Evolutionary conservation across 1,284 basidiomycete species (phyloP), one percentile per base, ranked within the genome.

Genomic region (Cryptococcus depauperatus): DNA sequence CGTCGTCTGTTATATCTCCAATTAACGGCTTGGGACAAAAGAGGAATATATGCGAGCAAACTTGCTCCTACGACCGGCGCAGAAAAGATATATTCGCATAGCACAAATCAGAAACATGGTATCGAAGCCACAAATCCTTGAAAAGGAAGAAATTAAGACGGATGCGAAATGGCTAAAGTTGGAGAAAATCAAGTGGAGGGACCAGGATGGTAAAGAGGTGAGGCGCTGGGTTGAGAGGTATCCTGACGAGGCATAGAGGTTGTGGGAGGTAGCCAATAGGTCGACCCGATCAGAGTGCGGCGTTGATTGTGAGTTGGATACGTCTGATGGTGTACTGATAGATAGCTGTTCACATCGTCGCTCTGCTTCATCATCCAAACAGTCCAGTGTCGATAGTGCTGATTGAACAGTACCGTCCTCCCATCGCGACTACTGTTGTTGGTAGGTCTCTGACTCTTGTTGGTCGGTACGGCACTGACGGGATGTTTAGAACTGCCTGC

Each of bases 371-470:
- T 77, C 16, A 88, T 81, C 69, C 81, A 73, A 26, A 66, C 72
- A 59, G 58, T 22, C 69, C 67, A 1, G 44, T 63, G 0, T 85
- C 82, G 0, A 90, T 86, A 2, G 78, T 93, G 45, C 76, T 95
- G 50, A 80, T 92, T 54, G 87, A 92, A 64, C 89, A 92, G 66
- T 92, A 82, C 67, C 79, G 88, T 25, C 85, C 88, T 0, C 85
- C 88, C 0, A 76, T 85, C 27, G 82, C 78, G 53, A 80, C 80
- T 47, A 77, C 77, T 49, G 77, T 85, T 47, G 76, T 91, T 46
- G 87, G 85, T 81, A 34, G 7, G 34, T 34, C 25, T 21, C n/a
- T n/a, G n/a, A n/a, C 10, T 22, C 10, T 23, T 34, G 10, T 13
- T 47, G 6, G 18, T 5, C 23, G 22, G 18, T 21, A 13, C 43